Evolutionary conservation across 179 eudicot genomes (phyloP).

Genomic region (Beta corolliflora): DNA sequence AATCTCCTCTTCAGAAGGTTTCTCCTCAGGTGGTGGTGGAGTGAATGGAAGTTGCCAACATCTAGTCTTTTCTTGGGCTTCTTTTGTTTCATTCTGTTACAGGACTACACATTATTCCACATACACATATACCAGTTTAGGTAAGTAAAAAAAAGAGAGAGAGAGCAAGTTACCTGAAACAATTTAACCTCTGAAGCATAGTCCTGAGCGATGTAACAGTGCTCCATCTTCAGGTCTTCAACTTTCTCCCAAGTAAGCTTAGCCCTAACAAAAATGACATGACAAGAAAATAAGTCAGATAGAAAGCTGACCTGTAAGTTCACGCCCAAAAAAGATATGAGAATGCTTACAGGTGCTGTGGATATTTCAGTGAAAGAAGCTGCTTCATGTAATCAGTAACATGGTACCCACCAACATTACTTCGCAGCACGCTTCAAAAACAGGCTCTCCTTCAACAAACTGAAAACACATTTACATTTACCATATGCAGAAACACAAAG

Average conservation of each 20-base stretch:
- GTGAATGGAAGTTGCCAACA: conserved; percentile 98
- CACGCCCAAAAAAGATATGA: conserved; percentile 2
- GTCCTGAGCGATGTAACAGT: conserved; percentile 83
- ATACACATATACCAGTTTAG: conserved; percentile 1
- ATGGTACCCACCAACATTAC: conserved; percentile 97
- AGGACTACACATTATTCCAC: conserved; percentile 9
- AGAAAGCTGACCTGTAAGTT: background rate
- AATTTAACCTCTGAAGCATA: conserved; percentile 77
- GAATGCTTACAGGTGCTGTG: conserved; percentile 77
- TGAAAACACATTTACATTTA: conserved; percentile 32
- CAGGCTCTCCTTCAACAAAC: conserved; percentile 95
- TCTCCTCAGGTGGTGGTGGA: conserved; percentile 80
- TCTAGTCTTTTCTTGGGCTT: conserved; percentile 82
- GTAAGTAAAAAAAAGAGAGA: conserved; percentile 4
- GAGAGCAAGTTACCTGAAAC: conserved; percentile 61
- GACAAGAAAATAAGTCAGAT: conserved; percentile 1
- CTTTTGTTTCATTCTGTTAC: conserved; percentile 71
- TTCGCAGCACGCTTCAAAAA: conserved; percentile 91
- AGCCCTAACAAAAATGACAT: conserved; percentile 44
- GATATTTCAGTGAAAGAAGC: conserved; percentile 93
- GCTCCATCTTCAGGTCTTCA: conserved; percentile 98
- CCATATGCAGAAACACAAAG: conserved; percentile 5
- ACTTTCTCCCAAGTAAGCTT: conserved; percentile 95
- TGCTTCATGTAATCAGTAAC: conserved; percentile 94
- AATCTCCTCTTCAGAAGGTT: conserved; percentile 85